Evolutionary conservation across 192 early-diverging fungal genomes (phyloP), one percentile per base, ranked within the genome.

Genomic region (Linnemannia hyalina): DNA sequence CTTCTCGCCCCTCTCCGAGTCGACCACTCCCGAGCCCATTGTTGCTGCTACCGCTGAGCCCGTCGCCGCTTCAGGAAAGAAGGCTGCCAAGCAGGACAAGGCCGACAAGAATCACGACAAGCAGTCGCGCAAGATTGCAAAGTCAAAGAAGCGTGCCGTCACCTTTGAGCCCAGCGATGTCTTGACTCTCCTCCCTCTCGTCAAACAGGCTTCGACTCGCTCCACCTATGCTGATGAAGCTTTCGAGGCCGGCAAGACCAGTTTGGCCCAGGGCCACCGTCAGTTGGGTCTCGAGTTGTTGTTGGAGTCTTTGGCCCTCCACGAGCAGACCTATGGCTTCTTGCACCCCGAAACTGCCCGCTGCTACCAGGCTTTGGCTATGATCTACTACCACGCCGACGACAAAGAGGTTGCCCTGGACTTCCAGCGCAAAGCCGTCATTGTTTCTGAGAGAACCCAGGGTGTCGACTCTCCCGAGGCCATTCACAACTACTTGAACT

Each of bases 321-420:
- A 97, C 85, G 98, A 99, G 90, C 97, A 98, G 88, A 95, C 95
- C 20, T 98, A 95, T 88, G 97, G 97, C 20, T 96, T 97, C 76
- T 83, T 99, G 75, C 97, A 99, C 78, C 91, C 95, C 0, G 97
- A 98, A 76, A 97, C 96, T 29, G 95, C 93, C n/a, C 94, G 95
- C 42, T 94, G 95, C 78, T 97, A 97, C 88, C 91, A 93, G 18
- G 91, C 93, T 22, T 90, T 98, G 60, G 96, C 98, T 22, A 91
- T 97, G 92, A 89, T 95, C 26, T 95, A 95, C 83, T 95, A 97
- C 80, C 93, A 98, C 32, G 74, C 88, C 20, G 92, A 93, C 22
- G 94, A 93, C 36, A 85, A 88, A 70, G 93, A 93, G 72, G 85
- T 89, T 38, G 92, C 94, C 7, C 88, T 93, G 8, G 94, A 99